Base-by-base conservation (phyloP, 2,329 filamentous ascomycete species). In the Emericellopsis atlantica region DNA sequence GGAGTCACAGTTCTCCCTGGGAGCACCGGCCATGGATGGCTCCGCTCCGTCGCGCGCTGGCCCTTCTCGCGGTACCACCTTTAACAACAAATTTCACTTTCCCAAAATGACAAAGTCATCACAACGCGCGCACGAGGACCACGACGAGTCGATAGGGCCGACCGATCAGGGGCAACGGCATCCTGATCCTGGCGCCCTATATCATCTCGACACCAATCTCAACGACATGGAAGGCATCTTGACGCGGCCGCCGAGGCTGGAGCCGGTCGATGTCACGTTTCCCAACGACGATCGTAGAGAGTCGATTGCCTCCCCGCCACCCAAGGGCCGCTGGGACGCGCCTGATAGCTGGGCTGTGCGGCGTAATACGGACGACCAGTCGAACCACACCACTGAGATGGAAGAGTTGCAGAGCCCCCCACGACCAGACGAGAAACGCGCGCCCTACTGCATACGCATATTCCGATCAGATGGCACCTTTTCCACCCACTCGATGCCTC, bases 271-370 rank as follows among this genome's bases (percentile, higher is more conserved):
- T 45, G 69, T 70, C 48, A 60, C 66, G 46, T 69, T 70, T 42
- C 59, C 57, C 15, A 47, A 64, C 23, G 69, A 73, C 23, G 69
- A 74, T 21, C 61, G 54, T 36, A 49, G 53, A 22, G 57, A 60
- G 32, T 57, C 57, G 15, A 45, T 56, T 21, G 45, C 52, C 23
- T 59, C 58, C 15, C 51, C 51, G 24, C 43, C 53, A 2, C 62
- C 63, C 3, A 67, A 67, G 42, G 79, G 80, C 2, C 76, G 77
- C 4, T 98, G 90, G 90, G 85, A 93, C 58, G 89, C 89, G 4
- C 90, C 92, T 1, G 90, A 96, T 58, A 95, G 89, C 57, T 98
- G 92, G 92, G 88, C 85, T 39, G 90, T 96, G 22, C 85, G 84
- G 49, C 80, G 79, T 45, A 70, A 70, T 36, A 76, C 74, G 7